These are phyloP conservation scores for Pseudocercospora musae DNA, from an alignment of 2,329 filamentous ascomycete species.

Conservation along the genomic window DNA sequence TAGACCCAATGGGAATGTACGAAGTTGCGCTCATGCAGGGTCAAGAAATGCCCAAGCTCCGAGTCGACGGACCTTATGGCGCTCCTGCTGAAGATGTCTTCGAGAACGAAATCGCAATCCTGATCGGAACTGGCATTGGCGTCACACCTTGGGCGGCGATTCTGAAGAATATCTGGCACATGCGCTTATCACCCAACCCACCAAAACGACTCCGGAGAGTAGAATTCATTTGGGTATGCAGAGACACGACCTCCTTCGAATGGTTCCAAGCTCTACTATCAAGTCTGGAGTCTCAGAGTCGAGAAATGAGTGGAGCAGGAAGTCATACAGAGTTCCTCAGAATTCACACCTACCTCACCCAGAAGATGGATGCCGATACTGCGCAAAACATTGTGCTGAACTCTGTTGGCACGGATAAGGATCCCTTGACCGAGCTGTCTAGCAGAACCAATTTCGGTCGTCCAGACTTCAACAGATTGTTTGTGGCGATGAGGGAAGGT, in stretches of 20 bases:
- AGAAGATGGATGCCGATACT: slow-evolving; percentile 86
- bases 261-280: slow-evolving; percentile 97
- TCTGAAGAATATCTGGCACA: slow-evolving; percentile 97
- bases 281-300: slow-evolving; percentile 82
- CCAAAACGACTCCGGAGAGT: slow-evolving; percentile 86
- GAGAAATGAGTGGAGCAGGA: slow-evolving; percentile 54
- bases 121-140: slow-evolving; percentile 82
- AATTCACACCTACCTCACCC: slow-evolving; percentile 97
- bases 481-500: slow-evolving; percentile 81
- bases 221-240: slow-evolving; percentile 99
- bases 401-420: slow-evolving; percentile 79
- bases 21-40: slow-evolving; percentile 93
- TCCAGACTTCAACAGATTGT: slow-evolving; percentile 79
- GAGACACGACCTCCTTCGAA: slow-evolving; percentile 91
- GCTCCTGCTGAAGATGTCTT: slow-evolving; percentile 97
- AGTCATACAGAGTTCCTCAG: slow-evolving; percentile 79
- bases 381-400: slow-evolving; percentile 97
- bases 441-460: slow-evolving; percentile 91
- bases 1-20: slow-evolving; percentile 95
- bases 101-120: slow-evolving; percentile 81
- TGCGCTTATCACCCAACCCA: slow-evolving; percentile 84
- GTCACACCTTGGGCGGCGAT: slow-evolving; percentile 85
- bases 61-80: slow-evolving; percentile 93
- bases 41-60: slow-evolving; percentile 82
- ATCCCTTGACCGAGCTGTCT: slow-evolving; percentile 88